Evolutionary conservation across 148 eudicot species (phyloP).

Genomic region (Pouteria glomerata): DNA sequence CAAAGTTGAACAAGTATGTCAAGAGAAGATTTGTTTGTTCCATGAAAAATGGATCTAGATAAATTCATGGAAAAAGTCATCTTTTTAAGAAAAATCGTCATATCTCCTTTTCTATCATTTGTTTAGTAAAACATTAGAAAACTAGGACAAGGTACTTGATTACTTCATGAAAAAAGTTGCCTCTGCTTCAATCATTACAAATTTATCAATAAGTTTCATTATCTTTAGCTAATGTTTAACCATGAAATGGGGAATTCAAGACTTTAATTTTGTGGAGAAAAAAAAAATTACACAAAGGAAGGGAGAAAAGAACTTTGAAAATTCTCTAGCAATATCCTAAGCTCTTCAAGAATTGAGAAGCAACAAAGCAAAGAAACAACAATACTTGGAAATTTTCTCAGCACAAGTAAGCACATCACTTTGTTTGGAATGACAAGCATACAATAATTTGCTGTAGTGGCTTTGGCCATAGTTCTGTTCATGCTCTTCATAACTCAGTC

Average conservation of each 20-base stretch:
- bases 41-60: not conserved
- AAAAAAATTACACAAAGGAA: not conserved
- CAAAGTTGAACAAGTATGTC: no score
- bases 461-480: not conserved
- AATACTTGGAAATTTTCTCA: not conserved
- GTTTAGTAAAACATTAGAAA: no score
- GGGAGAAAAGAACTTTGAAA: not conserved
- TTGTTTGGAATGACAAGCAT: not conserved
- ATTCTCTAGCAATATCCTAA: conserved; percentile 5
- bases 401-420: not conserved
- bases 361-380: conserved; percentile 1
- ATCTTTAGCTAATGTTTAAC: not conserved
- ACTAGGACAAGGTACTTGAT: no score
- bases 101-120: not conserved
- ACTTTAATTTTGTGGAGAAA: not conserved
- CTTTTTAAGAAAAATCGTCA: not conserved
- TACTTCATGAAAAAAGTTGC: no score
- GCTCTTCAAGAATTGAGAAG: not conserved
- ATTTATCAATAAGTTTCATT: not conserved
- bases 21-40: not conserved
- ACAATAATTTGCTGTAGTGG: not conserved
- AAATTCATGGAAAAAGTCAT: not conserved
- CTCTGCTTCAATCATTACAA: not conserved
- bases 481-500: no score
- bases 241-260: not conserved